Conservation (phyloP, 495 filamentous ascomycete species). For the Xylaria longipes region DNA sequence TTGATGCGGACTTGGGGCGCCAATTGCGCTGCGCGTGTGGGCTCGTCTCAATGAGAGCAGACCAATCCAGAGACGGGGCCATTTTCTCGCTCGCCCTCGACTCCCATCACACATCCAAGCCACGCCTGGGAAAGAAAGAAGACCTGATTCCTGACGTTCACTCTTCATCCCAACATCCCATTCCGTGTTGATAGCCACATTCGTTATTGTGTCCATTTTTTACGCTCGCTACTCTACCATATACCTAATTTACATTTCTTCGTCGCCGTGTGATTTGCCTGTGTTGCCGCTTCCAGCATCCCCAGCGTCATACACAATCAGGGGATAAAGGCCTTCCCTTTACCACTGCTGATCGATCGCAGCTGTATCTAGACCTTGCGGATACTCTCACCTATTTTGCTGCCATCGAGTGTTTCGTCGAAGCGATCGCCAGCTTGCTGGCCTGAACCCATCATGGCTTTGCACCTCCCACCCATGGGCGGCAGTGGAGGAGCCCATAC, state of each 20-base stretch:
- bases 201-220: constrained; percentile 39
- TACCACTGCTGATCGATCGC: background rate
- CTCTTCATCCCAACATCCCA: constrained; percentile 27
- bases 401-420: constrained; percentile 12
- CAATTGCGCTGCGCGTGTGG: constrained; percentile 14
- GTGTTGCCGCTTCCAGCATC: background rate
- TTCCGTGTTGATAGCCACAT: constrained; percentile 31
- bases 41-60: background rate
- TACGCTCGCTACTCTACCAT: constrained; percentile 40
- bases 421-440: constrained; percentile 26
- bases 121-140: constrained; percentile 11
- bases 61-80: constrained; percentile 10
- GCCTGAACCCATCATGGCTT: constrained; percentile 49
- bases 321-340: constrained; percentile 8
- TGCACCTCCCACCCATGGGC: constrained; percentile 51
- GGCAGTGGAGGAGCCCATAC: constrained; percentile 71
- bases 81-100: constrained; percentile 21
- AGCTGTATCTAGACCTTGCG: constrained; percentile 7
- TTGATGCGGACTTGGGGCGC: constrained; percentile 8
- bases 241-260: constrained; percentile 22
- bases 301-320: background rate
- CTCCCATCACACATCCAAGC: constrained; percentile 17
- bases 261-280: constrained; percentile 12
- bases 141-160: constrained; percentile 31
- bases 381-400: constrained; percentile 11